Base-by-base conservation (phyloP, 176 grass and related monocot genomes). In the Ananas comosus region DNA sequence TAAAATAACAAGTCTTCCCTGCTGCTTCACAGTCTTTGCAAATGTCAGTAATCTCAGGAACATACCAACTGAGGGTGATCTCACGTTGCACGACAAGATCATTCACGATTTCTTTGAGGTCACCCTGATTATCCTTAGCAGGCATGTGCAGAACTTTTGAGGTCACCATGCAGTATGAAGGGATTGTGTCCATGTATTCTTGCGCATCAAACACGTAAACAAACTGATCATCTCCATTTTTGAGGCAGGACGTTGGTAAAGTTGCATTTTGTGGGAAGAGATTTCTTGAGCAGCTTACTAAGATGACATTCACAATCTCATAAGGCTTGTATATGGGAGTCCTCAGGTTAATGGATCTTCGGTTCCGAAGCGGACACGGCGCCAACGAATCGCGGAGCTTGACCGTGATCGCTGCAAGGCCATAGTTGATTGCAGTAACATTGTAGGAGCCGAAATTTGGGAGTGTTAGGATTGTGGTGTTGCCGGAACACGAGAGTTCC, bases 401-500 rank as follows among this genome's bases (percentile, higher is more conserved):
- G 49, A 82, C 70, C 5, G 28, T 9, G 1, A 91, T 81, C 14
- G 9, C 1, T 11, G 9, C 24, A 14, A 56, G 0, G 12, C 4
- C 2, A 52, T 87, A 85, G 65, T 77, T 66, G 57, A 91, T 80
- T 3, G 3, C 27, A 0, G 49, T 73, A 19, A 91, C 81, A 47
- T 74, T 83, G 57, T 54, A 79, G 74, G 79, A 33, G 21, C 79
- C 72, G 28, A 71, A 57, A 51, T 69, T 42, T 1, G 52, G 84
- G 33, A 85, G 82, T 21, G 68, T 17, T 9, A 91, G 69, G 57
- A 85, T 11, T 1, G 76, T 85, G 53, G 82, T 79, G 0, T 73
- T 13, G 12, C 69, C 51, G 10, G 49, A 83, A 51, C 85, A 92
- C 10, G 89, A 82, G 51, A 92, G 57, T 10, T 80, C 48, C 79